A percentile compares a stretch with the other conserved stretches of the same genome.
Conservation (phyloP, 495 filamentous ascomycete species). For the Rhypophila decipiens region DNA sequence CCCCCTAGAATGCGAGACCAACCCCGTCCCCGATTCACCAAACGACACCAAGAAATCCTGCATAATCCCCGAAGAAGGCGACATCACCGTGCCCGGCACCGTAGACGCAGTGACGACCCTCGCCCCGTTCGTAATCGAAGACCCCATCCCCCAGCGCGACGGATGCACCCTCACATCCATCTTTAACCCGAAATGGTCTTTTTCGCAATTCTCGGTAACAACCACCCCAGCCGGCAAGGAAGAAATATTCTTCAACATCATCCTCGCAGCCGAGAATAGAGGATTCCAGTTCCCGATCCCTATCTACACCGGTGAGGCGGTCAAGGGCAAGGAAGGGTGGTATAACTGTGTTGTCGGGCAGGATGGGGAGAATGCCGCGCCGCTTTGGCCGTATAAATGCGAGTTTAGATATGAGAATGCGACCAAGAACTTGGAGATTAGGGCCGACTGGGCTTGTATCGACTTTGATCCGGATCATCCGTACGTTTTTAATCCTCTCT, state of each 20-base stretch:
- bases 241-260: not conserved
- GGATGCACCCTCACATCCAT: not conserved
- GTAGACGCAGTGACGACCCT: not conserved
- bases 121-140: not conserved
- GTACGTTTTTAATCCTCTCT: not conserved
- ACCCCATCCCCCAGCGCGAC: not conserved
- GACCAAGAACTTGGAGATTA: not conserved
- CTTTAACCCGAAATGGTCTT: not conserved
- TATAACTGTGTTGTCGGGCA: not conserved
- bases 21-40: not conserved
- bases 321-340: not conserved
- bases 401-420: not conserved
- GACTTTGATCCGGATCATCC: not conserved
- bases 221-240: not conserved
- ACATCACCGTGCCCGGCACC: not conserved
- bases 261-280: not conserved
- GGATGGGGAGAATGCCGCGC: not conserved
- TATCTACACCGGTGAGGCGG: not conserved
- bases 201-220: not conserved
- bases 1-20: conserved; percentile 1
- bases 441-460: not conserved
- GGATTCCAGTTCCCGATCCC: not conserved
- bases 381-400: not conserved
- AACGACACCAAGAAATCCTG: not conserved
- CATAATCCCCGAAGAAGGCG: not conserved